phyloP scores from a whole-genome alignment of 192 early-diverging fungal species.

The Backusella liffmaniae region DNA sequence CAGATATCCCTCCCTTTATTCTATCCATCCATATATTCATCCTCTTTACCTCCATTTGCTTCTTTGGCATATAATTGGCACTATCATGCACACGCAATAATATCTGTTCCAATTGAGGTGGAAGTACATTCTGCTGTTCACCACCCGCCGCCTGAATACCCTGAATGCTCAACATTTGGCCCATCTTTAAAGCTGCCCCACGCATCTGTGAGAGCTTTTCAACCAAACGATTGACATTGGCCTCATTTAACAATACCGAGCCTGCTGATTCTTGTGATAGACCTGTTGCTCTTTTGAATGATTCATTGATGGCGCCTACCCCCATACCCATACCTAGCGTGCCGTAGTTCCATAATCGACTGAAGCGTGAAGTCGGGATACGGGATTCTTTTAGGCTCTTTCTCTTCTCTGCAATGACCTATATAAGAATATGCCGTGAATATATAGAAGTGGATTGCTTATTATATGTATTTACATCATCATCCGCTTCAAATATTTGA shows the following conservation, averaged over 20 bases:
- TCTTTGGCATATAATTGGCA: constrained; percentile 94
- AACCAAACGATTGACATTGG: constrained; percentile 87
- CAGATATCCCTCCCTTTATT: not conserved
- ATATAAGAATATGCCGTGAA: not conserved
- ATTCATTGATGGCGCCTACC: constrained; percentile 67
- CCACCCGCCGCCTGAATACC: constrained; percentile 46
- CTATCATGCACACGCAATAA: constrained; percentile 87
- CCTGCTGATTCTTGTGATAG: constrained; percentile 31
- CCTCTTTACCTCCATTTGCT: constrained; percentile 69
- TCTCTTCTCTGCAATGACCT: not conserved
- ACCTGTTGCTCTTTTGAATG: constrained; percentile 59
- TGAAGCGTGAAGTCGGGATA: constrained; percentile 77
- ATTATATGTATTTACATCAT: not conserved
- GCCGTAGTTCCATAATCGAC: constrained; percentile 83
- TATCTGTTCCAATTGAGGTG: constrained; percentile 78
- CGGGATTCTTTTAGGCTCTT: constrained; percentile 42
- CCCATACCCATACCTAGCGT: constrained; percentile 72
- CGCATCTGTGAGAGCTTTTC: constrained; percentile 87
- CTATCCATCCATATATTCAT: not conserved
- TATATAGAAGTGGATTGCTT: too few species aligned
- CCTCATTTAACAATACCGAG: constrained; percentile 64
- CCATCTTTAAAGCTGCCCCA: constrained; percentile 95
- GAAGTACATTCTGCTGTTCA: constrained; percentile 55
- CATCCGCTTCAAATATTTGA: not conserved
- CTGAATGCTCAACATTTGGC: constrained; percentile 98